Evolutionary conservation across 306 rosid genomes (phyloP).

Genomic region (Casuarina cunninghamiana): DNA sequence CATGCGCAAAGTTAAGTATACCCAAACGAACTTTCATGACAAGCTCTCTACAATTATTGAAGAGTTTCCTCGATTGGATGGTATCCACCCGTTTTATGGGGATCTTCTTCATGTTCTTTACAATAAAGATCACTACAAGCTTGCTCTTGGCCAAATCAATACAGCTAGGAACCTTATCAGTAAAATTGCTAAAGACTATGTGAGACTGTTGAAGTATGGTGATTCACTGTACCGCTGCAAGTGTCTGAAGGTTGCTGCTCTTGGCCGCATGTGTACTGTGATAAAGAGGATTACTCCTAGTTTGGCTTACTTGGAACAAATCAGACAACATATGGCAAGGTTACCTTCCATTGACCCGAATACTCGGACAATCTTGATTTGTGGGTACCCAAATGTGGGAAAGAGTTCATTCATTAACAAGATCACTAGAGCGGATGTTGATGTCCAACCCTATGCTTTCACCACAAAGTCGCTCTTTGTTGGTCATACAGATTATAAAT

Average conservation of each 20-base stretch:
- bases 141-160: constrained; percentile 87
- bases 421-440: constrained; percentile 89
- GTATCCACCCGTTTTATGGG: constrained; percentile 78
- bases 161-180: constrained; percentile 81
- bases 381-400: constrained; percentile 94
- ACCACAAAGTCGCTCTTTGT: constrained; percentile 89
- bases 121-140: constrained; percentile 94
- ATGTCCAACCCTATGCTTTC: constrained; percentile 91
- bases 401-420: constrained; percentile 92
- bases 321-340: constrained; percentile 93
- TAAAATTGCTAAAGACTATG: constrained; percentile 80
- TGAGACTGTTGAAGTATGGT: constrained; percentile 77
- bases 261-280: constrained; percentile 95
- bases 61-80: constrained; percentile 80
- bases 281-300: constrained; percentile 82
- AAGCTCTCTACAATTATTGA: constrained; percentile 78
- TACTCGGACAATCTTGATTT: constrained; percentile 69
- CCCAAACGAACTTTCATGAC: constrained; percentile 68
- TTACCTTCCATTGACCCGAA: constrained; percentile 86
- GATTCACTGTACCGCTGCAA: constrained; percentile 80
- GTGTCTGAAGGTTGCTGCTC: constrained; percentile 83
- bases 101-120: constrained; percentile 86
- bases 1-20: constrained; percentile 88
- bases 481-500: constrained; percentile 85
- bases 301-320: constrained; percentile 86